Conservation (phyloP, 805 yeast genomes). For the Ogataea allantospora region DNA sequence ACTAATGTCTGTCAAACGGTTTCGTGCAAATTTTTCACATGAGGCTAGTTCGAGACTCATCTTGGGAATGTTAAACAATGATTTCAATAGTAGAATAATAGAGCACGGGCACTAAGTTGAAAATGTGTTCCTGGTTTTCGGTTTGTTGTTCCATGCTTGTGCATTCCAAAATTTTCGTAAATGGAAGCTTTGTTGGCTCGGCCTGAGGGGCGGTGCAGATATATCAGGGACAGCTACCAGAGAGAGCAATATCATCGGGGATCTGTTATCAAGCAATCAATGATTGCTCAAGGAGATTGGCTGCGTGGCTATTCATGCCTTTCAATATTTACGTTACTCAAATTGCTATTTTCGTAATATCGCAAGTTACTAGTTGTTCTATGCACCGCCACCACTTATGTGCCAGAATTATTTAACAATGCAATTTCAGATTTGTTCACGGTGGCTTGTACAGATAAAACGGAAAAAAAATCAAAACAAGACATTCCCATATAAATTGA, state of each 20-base stretch:
- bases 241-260: too few species aligned
- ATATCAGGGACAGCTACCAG: too few species aligned
- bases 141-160: conserved; percentile 1
- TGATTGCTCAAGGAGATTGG: too few species aligned
- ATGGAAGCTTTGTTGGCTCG: neutral
- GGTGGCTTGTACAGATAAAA: conserved; percentile 5
- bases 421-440: conserved; percentile 4
- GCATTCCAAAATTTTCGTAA: neutral
- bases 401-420: conserved; percentile 6
- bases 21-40: too few species aligned
- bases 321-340: neutral
- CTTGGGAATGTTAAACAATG: too few species aligned
- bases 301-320: neutral
- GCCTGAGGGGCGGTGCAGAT: neutral
- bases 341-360: neutral
- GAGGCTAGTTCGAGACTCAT: too few species aligned
- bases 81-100: too few species aligned
- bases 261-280: too few species aligned
- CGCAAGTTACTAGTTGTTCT: neutral
- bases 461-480: conserved; percentile 9
- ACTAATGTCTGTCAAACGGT: too few species aligned
- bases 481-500: conserved; percentile 4
- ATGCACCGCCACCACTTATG: conserved; percentile 5
- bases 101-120: too few species aligned
- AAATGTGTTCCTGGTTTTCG: conserved; percentile 3